Base-by-base conservation (phyloP, 2,329 filamentous ascomycete species). In the Trichoderma guizhouense region DNA sequence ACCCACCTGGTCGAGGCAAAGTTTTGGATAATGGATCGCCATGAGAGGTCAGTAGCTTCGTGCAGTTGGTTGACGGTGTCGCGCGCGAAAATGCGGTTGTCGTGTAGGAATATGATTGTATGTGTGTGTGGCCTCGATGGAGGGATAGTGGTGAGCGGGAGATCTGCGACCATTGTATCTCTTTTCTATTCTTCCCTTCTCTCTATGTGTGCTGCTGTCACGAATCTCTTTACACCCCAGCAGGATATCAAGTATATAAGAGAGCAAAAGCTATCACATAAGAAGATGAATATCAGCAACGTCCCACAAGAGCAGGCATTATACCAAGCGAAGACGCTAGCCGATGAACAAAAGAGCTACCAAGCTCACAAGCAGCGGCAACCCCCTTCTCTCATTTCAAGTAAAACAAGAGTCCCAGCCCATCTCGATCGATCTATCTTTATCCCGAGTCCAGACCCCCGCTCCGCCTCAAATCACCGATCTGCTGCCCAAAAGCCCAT, bases 1-100 rank as follows among this genome's bases (percentile, higher is more conserved):
- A 71, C 69, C 69, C 69, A 71, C n/a, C 69, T 26, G 3, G 53
- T 64, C 24, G 69, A 71, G 12, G 69, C 69, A 39, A 39, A 71
- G 53, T 68, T 67, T 18, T 71, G 69, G 26, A 71, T 61, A 21
- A 71, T 64, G 53, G 69, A 71, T 36, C 64, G 53, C 69, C 69
- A 71, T 14, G 32, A 32, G 7, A 55, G 51, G 18, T 71, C 69
- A 6, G 69, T 71, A 3, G 62, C 61, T 14, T 71, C 61, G 61
- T 71, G 69, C 0, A 71, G n/a, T 7, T 34, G 61, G 32, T 66
- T 24, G 61, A 68, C 63, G 4, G 53, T 24, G 26, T 51, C 53
- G n/a, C 53, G 62, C 2, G 69, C 51, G 15, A 68, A 60, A 15
- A 15, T 34, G 5, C 32, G 24, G 63, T 64, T 71, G 9, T 34